Base-by-base conservation (phyloP, 108 stramenopile species). In the Skeletonema costatum region DNA sequence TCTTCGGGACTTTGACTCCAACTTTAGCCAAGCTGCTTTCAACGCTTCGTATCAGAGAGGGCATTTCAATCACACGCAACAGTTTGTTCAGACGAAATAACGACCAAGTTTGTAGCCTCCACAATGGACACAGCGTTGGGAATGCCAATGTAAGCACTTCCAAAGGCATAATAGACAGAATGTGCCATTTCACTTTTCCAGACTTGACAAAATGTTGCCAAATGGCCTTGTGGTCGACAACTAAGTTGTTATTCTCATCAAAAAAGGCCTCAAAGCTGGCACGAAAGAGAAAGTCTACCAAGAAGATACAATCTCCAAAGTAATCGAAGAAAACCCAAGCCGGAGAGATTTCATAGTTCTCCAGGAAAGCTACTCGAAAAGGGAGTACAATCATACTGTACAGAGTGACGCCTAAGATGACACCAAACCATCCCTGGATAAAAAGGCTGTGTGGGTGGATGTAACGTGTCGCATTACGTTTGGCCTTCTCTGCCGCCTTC, bases 171-270 rank as follows among this genome's bases (percentile, higher is more conserved):
- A 67, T 39, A 25, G 76, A 56, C 21, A 77, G 2, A 41, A 87
- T 32, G 76, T 87, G 86, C 71, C 68, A 73, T 39, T 80, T 76
- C 56, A 72, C 36, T 41, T 63, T 74, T 17, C 71, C 74, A 33
- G 75, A 81, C 4, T 76, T 71, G n/a, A 58, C 17, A 74, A 81
- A 87, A 16, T 65, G 58, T 32, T 65, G 13, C 42, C 64, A 76
- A 32, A 87, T 83, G 8, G 53, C 60, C 32, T 74, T 19, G 56
- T 68, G 61, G 2, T 62, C 58, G n/a, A 66, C 64, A 46, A 87
- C 70, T 5, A 87, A 51, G 44, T 77, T 71, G 21, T 79, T 82
- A 35, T 79, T 81, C 32, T 84, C 86, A 39, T 87, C 83, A 48
- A 68, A 84, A 61, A 77, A 84, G 60, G 79, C 83, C 48, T 81